A percentile compares a stretch with the other conserved stretches of the same genome.
Evolutionary conservation across 805 yeast genomes (phyloP).

Genomic region (Suhomyces sp.): DNA sequence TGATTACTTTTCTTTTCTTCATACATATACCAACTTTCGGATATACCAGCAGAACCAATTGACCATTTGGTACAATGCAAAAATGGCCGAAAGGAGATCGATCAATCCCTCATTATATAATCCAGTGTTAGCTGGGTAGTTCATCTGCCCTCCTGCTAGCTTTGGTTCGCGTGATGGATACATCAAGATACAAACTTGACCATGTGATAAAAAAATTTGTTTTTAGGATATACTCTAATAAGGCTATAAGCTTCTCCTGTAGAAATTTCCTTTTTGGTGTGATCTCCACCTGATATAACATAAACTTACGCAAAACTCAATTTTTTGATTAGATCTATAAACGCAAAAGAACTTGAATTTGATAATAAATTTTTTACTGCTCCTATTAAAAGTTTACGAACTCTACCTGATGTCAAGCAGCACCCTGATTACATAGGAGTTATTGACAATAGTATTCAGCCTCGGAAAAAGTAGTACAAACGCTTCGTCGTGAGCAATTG

Average conservation of each 20-base stretch:
- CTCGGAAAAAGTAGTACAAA: background rate
- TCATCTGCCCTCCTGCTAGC: conserved; percentile 7
- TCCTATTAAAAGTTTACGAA: background rate
- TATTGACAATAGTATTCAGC: background rate
- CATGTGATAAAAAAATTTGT: background rate
- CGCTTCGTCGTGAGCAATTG: background rate
- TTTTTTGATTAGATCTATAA: background rate
- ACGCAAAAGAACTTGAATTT: background rate
- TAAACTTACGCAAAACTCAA: background rate
- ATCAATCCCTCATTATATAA: conserved; percentile 31
- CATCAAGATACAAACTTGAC: conserved; percentile 14
- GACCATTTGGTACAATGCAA: conserved; percentile 42
- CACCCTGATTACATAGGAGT: background rate
- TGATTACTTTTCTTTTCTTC: conserved; percentile 12
- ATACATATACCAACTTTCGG: conserved; percentile 39
- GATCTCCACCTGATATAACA: background rate
- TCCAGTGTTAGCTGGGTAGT: conserved; percentile 21
- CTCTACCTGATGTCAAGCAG: background rate
- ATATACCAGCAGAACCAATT: conserved; percentile 46
- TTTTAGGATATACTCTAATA: background rate
- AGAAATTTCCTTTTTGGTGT: background rate
- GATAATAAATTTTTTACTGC: background rate
- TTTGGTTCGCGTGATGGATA: conserved; percentile 47
- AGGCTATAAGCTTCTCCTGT: background rate
- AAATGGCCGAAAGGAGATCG: conserved; percentile 50